phyloP scores from a whole-genome alignment of 257 asterid genomes.

The Prunella vulgaris region DNA sequence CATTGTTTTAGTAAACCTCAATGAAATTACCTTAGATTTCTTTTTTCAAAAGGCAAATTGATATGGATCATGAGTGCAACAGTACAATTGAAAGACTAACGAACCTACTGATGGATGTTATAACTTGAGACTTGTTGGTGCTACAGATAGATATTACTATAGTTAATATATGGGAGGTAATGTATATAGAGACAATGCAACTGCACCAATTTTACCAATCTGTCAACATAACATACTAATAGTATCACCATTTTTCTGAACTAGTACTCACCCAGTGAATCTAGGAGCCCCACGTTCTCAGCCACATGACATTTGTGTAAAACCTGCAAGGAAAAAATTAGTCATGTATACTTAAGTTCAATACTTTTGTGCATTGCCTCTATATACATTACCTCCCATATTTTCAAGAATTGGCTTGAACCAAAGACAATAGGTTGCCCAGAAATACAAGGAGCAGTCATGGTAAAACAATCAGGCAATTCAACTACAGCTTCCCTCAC shows the following conservation, averaged over 20 bases:
- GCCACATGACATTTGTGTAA: constrained; percentile 63
- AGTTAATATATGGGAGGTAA: no score
- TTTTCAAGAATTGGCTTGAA: constrained; percentile 72
- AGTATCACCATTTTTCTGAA: neutral
- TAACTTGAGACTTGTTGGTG: no score
- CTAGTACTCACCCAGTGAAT: constrained; percentile 50
- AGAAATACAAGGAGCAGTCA: constrained; percentile 82
- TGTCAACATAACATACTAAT: neutral
- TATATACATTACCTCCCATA: constrained; percentile 55
- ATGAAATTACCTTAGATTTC: no score
- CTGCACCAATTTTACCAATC: constrained; percentile 30
- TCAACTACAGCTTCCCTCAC: constrained; percentile 73
- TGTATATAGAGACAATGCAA: no score
- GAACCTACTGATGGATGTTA: no score
- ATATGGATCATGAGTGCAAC: no score
- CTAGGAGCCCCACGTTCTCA: constrained; percentile 55
- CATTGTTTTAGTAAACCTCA: no score
- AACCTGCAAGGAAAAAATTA: constrained; percentile 35
- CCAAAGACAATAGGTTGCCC: constrained; percentile 97
- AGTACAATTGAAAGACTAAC: no score
- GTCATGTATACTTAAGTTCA: no score
- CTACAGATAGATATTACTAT: no score
- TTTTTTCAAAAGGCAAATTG: no score
- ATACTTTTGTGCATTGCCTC: no score
- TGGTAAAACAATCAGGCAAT: constrained; percentile 71